Evolutionary conservation across 768 basidiomycete genomes (phyloP), one percentile per base, ranked within the genome.

Genomic region (Pleurotus giganteus): DNA sequence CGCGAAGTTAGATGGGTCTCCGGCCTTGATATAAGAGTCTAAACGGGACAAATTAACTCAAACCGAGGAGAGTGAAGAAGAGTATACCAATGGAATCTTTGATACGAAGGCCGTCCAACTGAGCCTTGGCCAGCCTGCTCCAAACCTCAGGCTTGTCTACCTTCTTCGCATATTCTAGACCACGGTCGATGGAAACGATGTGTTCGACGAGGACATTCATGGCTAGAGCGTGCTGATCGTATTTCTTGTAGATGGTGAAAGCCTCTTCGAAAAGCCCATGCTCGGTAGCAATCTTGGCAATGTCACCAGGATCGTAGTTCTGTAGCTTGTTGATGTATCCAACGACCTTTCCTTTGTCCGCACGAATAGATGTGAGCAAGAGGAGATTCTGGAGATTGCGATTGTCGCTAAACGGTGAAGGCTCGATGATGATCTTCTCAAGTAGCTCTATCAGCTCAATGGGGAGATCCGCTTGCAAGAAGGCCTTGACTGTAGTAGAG

Each of bases 131-230:
- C 60, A 99, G 82, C 49, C 97, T 75, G 61, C 91, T 94, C 97
- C 97, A 99, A 13, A 98, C 96, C 61, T 92, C 94, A 31, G 97
- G 94, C 68, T 86, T 82, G 75, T 98, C 92, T 71, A 98, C 89
- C 78, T 97, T 98, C 76, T 83, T 90, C 55, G 97, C 97, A 60
- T 91, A 99, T 51, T 97, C 93, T 61, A 93, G 78, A 54, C 94
- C 97, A 65, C 97, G 93, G 65, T 99, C 97, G 59, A 99, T 88
- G 24, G 92, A 94, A 44, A 98, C 96, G 59, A 99, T 92, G 67
- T 98, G 96, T 69, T 99, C 97, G 37, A 99, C 97, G 24, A 99
- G 82, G 32, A 98, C 94, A 62, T 91, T 97, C 74, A 98, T 98
- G 12, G 97, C 97, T 73, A 92, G 85, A 1, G 86, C 93, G 71